Evolutionary conservation across 345 rosid genomes (phyloP), one percentile per base, ranked within the genome.

Genomic region (Linum tenue): DNA sequence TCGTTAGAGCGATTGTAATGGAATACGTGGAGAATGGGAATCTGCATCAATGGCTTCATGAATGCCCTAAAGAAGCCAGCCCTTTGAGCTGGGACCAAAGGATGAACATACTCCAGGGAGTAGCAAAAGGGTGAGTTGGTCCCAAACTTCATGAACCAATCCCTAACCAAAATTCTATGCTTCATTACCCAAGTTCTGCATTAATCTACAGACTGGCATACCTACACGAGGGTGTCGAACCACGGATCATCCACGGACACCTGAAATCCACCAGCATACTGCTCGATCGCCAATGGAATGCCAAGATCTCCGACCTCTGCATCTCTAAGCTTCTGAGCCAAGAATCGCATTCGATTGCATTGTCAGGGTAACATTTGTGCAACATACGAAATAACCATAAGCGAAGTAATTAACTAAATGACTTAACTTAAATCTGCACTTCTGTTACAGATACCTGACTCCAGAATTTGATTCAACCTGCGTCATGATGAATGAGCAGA

Each of bases 11-110:
- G 63, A 86, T 91, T 67, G 81, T 89, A 50, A 79, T 82, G 43
- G 95, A 86, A 67, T 85, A 81, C 51, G 75, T 78, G 5, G 89
- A 84, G 53, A 87, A 89, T 72, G 92, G 95, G 2, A 83, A 80
- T 76, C 81, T 89, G 72, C 77, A 83, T 62, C 85, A 81, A 61
- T 86, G 92, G 97, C 88, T 92, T 63, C 92, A 89, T 72, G 86
- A 81, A 58, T 63, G 68, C 58, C n/a, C 70, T 22, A 82, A 82
- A 40, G 64, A 72, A 70, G 64, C 48, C 59, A 76, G 66, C 57
- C 87, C 90, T 56, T 72, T 89, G 55, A 68, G 80, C 5, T 87
- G 96, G 92, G 67, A 60, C 31, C 71, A 72, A 39, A 68, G 96
- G 64, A 77, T 82, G 80, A 77, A 79, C 17, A 86, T 89, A 37